Evolutionary conservation across 305 asterid species (phyloP).

Genomic region (Rubia tinctorum): DNA sequence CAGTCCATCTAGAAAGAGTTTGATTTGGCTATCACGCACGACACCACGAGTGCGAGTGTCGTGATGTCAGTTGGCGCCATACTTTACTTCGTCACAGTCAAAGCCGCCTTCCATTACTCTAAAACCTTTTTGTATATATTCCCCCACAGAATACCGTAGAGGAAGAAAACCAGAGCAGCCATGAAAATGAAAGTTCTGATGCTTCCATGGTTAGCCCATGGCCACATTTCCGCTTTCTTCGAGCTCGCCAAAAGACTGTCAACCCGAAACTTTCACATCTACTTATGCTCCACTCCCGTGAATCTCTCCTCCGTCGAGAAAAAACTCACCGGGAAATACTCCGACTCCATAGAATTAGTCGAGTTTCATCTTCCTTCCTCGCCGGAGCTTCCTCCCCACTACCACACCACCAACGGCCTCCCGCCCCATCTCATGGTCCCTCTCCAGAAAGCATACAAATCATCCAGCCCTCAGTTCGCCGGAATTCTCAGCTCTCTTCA

Average conservation of each 20-base stretch:
- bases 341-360: slow-evolving; percentile 12
- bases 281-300: slow-evolving; percentile 13
- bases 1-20: background rate
- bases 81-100: background rate
- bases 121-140: background rate
- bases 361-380: slow-evolving; percentile 21
- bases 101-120: background rate
- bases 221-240: slow-evolving; percentile 16
- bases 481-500: slow-evolving; percentile 15
- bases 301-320: slow-evolving; percentile 6
- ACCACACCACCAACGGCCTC: slow-evolving; percentile 35
- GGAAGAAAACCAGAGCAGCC: background rate
- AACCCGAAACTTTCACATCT: slow-evolving; percentile 6
- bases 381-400: slow-evolving; percentile 32
- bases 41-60: background rate
- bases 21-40: background rate
- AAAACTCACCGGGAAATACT: background rate
- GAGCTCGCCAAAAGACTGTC: slow-evolving; percentile 11
- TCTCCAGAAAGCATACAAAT: slow-evolving; percentile 28
- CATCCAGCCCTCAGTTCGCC: slow-evolving; percentile 23
- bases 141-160: background rate
- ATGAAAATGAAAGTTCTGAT: slow-evolving; percentile 8
- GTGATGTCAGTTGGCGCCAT: background rate
- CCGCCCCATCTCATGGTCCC: slow-evolving; percentile 23
- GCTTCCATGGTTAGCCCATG: background rate